Percentiles rank a stretch among this genome's conserved stretches.
Evolutionary conservation across 1,284 basidiomycete genomes (phyloP).

Genomic region (Blastosporella zonata): DNA sequence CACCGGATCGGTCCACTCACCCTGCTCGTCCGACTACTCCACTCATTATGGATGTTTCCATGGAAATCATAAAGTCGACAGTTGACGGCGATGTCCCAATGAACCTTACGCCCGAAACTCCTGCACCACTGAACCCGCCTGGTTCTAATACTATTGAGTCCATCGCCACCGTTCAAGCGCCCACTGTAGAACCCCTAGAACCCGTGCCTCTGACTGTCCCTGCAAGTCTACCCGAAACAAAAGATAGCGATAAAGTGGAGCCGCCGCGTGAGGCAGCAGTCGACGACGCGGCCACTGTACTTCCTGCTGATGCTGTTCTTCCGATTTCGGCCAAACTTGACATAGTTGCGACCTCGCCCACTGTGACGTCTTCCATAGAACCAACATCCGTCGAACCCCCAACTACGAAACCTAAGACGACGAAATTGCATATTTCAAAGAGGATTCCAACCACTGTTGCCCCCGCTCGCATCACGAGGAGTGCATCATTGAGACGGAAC

Average conservation of each 20-base stretch:
- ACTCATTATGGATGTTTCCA: conserved; percentile 7
- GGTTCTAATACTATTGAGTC: not conserved
- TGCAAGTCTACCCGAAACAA: not conserved
- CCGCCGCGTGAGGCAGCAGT: not conserved
- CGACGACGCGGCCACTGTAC: not conserved
- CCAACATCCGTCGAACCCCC: not conserved
- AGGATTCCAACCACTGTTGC: conserved; percentile 21
- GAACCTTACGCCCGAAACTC: not conserved
- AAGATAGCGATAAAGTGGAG: not conserved
- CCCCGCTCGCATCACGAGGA: conserved; percentile 30
- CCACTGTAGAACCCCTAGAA: not conserved
- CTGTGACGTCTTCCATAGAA: not conserved
- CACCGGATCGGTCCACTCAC: not conserved
- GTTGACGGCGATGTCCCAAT: not conserved
- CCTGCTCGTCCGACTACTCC: conserved; percentile 8
- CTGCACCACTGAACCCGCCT: not conserved
- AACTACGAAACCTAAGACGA: conserved; percentile 3
- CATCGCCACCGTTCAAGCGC: not conserved
- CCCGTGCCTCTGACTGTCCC: not conserved
- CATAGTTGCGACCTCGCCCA: not conserved
- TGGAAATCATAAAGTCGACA: conserved; percentile 6
- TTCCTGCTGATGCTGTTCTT: not conserved
- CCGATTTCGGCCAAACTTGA: too few species aligned
- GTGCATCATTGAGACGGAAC: conserved; percentile 25
- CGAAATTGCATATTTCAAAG: conserved; percentile 19